These are phyloP conservation scores for Cucurbitaria berberidis DNA, from an alignment of 2,329 filamentous ascomycete species.

Conservation along the genomic window DNA sequence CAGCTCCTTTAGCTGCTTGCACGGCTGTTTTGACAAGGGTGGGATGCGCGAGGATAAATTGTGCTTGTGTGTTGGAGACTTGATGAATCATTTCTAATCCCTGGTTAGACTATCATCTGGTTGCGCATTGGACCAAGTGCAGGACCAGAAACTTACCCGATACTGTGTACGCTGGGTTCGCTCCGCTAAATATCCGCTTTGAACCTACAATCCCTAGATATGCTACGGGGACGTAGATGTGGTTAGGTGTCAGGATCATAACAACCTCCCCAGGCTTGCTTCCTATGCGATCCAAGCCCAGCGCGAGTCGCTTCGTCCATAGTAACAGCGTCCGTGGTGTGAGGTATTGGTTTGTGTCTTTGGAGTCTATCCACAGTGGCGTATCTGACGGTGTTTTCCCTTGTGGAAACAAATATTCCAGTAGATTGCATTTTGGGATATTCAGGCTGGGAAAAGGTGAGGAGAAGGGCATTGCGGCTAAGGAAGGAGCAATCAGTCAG, in stretches of 20 bases:
- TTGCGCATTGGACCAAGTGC: not conserved
- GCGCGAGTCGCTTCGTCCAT: conserved; percentile 58
- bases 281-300: conserved; percentile 55
- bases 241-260: conserved; percentile 61
- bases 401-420: conserved; percentile 44
- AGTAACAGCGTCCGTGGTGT: conserved; percentile 54
- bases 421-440: conserved; percentile 54
- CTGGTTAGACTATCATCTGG: conserved; percentile 8
- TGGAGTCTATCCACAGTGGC: conserved; percentile 60
- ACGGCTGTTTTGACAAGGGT: conserved; percentile 35
- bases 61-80: conserved; percentile 42
- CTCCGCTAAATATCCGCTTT: conserved; percentile 60
- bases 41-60: conserved; percentile 42
- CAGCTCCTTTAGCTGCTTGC: conserved; percentile 35
- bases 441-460: conserved; percentile 53
- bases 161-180: conserved; percentile 60
- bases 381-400: conserved; percentile 44
- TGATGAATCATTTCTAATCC: conserved; percentile 43
- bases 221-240: conserved; percentile 60
- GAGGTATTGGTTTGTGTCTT: conserved; percentile 51
- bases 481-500: conserved; percentile 2
- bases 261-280: conserved; percentile 57
- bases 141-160: conserved; percentile 45
- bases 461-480: conserved; percentile 48
- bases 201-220: conserved; percentile 60